Base-by-base conservation (phyloP, 1,284 basidiomycete species). In the Singerocomus inundabilis region DNA sequence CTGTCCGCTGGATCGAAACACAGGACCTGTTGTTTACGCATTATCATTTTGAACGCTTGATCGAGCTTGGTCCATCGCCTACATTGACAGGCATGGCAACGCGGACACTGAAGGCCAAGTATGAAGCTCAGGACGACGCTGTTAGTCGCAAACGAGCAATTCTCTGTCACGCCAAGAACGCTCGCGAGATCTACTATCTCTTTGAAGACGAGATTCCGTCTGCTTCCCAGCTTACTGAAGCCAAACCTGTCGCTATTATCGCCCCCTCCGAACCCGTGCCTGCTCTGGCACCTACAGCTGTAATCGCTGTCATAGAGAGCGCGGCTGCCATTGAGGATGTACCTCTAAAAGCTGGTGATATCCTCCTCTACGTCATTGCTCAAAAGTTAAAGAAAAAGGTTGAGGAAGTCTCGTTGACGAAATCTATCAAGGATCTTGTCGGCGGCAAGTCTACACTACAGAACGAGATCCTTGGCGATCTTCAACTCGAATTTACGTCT, bases 1-100 rank as follows among this genome's bases (percentile, higher is more conserved):
- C 94, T 11, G 95, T 99, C 25, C 87, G 94, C 49, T 98, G 96
- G 96, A 99, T 99, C 64, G 91, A 98, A 75, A 99, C 96, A 0
- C 96, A 98, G 68, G 96, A 99, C 64, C 82, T 92, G 40, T 80
- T 99, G 53, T 99, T 99, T 76, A 82, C 76, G 6, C 74, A 85
- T n/a, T 97, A 85, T 77, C 78, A 81, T 54, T 98, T 98, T 62
- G 95, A 98, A 73, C 84, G 96, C 26, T 80, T 98, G 63, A 87
- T 99, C 66, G 96, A 99, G 70, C 79, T 99, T 53, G 96, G 97
- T 37, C 97, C 97, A 46, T 93, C 92, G 10, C 96, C 97, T 4
- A 98, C 94, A 4, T 82, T 99, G 52, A 92, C 93, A 6, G 91
- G 95, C 42, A 99, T 99, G 96, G 97, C 96, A 1, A 82, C 83